These are phyloP conservation scores for Corylus americana DNA, from an alignment of 306 rosid genomes.

Conservation along the genomic window DNA sequence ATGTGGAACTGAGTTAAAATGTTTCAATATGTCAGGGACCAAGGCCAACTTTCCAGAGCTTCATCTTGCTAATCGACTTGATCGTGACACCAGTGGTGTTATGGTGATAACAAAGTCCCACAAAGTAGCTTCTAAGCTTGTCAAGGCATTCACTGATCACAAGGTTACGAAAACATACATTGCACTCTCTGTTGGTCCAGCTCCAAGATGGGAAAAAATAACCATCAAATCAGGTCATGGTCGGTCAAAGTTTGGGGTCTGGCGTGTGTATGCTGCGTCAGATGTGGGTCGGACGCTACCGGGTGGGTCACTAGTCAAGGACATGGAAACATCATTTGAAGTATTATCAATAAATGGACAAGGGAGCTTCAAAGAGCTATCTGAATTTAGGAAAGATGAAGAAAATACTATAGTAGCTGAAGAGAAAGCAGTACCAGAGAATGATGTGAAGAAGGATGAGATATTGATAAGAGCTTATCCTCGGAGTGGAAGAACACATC, in stretches of 20 bases:
- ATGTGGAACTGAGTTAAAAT: slow-evolving; percentile 12
- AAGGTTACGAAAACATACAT: slow-evolving; percentile 72
- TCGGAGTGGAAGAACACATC: slow-evolving; percentile 88
- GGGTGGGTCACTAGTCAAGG: slow-evolving; percentile 76
- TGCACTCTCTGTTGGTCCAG: slow-evolving; percentile 58
- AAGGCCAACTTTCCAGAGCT: slow-evolving; percentile 45
- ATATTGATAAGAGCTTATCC: slow-evolving; percentile 74
- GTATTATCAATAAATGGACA: slow-evolving; percentile 57
- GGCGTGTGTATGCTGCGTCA: slow-evolving; percentile 80
- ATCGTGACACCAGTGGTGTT: slow-evolving; percentile 83
- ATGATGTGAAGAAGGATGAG: slow-evolving; percentile 45
- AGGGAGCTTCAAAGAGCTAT: slow-evolving; percentile 40
- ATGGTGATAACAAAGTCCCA: slow-evolving; percentile 78
- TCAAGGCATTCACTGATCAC: slow-evolving; percentile 79
- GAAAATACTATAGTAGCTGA: slow-evolving; percentile 49
- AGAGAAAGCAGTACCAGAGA: slow-evolving; percentile 38
- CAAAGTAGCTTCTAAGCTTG: slow-evolving; percentile 77
- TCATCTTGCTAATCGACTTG: slow-evolving; percentile 89
- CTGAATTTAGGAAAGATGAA: slow-evolving; percentile 34
- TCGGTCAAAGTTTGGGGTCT: slow-evolving; percentile 82
- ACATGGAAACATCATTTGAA: slow-evolving; percentile 84
- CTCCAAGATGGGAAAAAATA: slow-evolving; percentile 63
- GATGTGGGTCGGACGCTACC: slow-evolving; percentile 73
- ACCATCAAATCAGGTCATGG: slow-evolving; percentile 85
- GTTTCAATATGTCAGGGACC: slow-evolving; percentile 32